These are phyloP conservation scores for Ilex asprella DNA, from an alignment of 257 asterid species.

Conservation along the genomic window DNA sequence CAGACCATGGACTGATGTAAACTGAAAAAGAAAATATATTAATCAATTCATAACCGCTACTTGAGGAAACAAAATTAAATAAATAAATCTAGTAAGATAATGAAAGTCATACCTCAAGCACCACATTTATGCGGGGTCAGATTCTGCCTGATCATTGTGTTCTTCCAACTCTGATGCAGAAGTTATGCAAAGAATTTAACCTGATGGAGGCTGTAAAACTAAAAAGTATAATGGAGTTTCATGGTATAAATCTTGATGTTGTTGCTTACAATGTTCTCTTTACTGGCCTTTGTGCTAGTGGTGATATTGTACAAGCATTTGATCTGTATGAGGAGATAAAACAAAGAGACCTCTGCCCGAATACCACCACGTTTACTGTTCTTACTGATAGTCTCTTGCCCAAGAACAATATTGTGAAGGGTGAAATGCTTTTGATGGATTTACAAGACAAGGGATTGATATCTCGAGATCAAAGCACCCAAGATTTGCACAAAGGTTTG, in stretches of 20 bases:
- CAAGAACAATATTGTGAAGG: conserved; percentile 36
- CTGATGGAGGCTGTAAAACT: conserved; percentile 44
- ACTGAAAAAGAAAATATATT: no score
- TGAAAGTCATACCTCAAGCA: conserved; percentile 70
- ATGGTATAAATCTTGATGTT: conserved; percentile 63
- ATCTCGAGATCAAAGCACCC: conserved; percentile 16
- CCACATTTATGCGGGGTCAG: conserved; percentile 55
- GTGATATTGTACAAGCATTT: conserved; percentile 40
- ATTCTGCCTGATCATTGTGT: conserved; percentile 44
- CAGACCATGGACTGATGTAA: not conserved
- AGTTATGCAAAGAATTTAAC: conserved; percentile 52
- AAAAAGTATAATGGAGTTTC: conserved; percentile 56
- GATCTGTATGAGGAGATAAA: conserved; percentile 78
- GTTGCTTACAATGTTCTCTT: conserved; percentile 74
- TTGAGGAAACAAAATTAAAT: not conserved
- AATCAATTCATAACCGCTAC: not conserved
- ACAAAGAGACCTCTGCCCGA: conserved; percentile 46
- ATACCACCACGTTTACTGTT: conserved; percentile 50
- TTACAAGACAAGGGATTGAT: conserved; percentile 61
- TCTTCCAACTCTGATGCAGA: conserved; percentile 80
- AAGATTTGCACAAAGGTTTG: conserved; percentile 37
- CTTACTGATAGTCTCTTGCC: conserved; percentile 39
- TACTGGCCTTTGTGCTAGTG: conserved; percentile 43
- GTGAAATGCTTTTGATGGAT: conserved; percentile 50
- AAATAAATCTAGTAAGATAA: not conserved